Evolutionary conservation across 1,139 yeast species (phyloP), one percentile per base, ranked within the genome.

Genomic region (Maudiozyma humilis): DNA sequence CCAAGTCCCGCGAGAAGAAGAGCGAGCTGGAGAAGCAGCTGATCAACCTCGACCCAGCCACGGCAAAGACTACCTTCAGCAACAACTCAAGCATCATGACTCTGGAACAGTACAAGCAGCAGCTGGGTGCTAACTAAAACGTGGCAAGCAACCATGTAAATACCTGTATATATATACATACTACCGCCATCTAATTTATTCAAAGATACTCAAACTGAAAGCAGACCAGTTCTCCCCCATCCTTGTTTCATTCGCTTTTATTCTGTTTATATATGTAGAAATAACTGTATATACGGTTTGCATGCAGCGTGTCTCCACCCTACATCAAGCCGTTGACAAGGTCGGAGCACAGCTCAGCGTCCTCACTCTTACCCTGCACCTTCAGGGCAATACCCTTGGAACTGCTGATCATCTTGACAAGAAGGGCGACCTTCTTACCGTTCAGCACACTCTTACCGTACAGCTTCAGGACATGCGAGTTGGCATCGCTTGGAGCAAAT

Each of bases 351-450:
- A 78, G 61, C 41, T 66, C 66, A 25, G 71, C 75, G 51, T 72
- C 73, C 51, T 83, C 91, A 40, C 86, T 71, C 61, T 81, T 82
- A 31, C 82, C 83, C 51, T 76, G 74, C 44, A 83, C 73, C 69
- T 86, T 88, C 60, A 91, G 79, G 52, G 89, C 86, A 45, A 86
- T 79, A 48, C 86, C 86, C 44, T 80, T 78, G 12, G 86, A 74
- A 44, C 82, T 73, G 53, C 75, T 70, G 14, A 91, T 94, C 67
- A 91, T 75, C 62, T 86, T 79, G 38, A 85, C 73, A 51, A 73
- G 63, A 7, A 79, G 78, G 20, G 82, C 91, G 49, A 87, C 78
- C 65, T 81, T 82, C 37, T 69, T 73, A 44, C 88, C 91, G 66
- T 75, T 73, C 20, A 56, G 41, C 29, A 84, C 75, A 53, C 86